These are phyloP conservation scores for Cystobasidiopsis lactophilus DNA, from an alignment of 768 basidiomycete species.

Conservation along the genomic window DNA sequence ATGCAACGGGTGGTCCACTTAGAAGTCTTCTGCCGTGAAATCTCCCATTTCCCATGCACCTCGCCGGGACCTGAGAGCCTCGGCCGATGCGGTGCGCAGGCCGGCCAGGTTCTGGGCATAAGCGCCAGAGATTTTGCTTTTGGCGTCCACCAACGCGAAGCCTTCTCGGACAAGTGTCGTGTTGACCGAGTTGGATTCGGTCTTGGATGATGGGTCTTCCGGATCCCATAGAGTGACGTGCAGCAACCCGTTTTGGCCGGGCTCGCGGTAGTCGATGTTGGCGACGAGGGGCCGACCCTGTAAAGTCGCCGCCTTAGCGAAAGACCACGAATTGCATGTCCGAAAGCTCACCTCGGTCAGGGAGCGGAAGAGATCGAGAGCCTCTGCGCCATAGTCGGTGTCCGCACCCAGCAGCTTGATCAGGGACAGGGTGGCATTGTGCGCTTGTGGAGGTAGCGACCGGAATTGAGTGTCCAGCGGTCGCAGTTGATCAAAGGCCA, in stretches of 20 bases:
- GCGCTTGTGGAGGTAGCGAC: constrained; percentile 72
- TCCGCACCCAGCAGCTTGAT: constrained; percentile 55
- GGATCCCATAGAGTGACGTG: constrained; percentile 90
- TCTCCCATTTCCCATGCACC: constrained; percentile 89
- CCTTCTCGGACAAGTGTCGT: constrained; percentile 76
- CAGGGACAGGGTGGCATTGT: constrained; percentile 56
- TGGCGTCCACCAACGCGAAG: constrained; percentile 54
- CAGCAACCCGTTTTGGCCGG: constrained; percentile 31
- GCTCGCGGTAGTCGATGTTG: constrained; percentile 76
- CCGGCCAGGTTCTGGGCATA: constrained; percentile 49
- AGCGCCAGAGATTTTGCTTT: constrained; percentile 26
- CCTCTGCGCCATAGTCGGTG: constrained; percentile 70
- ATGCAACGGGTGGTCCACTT: too few relatives aligned
- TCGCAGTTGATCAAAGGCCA: constrained; percentile 52
- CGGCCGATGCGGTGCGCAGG: constrained; percentile 37
- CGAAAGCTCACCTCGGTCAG: constrained; percentile 38
- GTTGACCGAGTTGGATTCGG: constrained; percentile 61
- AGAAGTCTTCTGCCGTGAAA: too few relatives aligned
- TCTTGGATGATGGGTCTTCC: constrained; percentile 40
- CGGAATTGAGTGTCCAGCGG: constrained; percentile 81
- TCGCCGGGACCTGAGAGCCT: constrained; percentile 37
- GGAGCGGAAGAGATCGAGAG: constrained; percentile 60
- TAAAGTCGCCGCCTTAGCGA: background rate
- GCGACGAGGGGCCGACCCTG: constrained; percentile 80
- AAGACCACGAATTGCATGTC: background rate